Percentiles rank a stretch among this genome's conserved stretches.
Conservation (phyloP, 306 rosid species). For the Macrotyloma uniflorum region DNA sequence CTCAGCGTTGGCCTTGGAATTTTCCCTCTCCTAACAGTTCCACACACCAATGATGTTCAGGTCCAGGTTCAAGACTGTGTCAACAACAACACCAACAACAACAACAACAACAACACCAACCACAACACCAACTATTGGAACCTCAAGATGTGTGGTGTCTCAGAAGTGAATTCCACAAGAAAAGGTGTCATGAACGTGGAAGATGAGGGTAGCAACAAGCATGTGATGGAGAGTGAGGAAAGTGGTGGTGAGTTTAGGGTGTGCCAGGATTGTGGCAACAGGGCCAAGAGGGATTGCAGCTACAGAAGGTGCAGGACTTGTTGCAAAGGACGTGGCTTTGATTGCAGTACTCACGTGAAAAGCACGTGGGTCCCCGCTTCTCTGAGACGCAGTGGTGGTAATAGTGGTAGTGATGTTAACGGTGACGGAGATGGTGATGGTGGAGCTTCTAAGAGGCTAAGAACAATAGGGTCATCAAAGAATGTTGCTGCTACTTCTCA, state of each 20-base stretch:
- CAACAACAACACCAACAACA: constrained; percentile 2
- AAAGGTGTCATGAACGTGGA: constrained; percentile 43
- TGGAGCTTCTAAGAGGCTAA: constrained; percentile 64
- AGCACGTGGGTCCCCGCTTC: constrained; percentile 86
- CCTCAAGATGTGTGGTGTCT: constrained; percentile 49
- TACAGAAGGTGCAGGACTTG: constrained; percentile 79
- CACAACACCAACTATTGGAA: constrained; percentile 42
- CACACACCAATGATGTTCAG: constrained; percentile 36
- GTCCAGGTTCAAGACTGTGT: constrained; percentile 28
- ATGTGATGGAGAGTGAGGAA: constrained; percentile 30
- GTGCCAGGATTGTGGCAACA: constrained; percentile 83
- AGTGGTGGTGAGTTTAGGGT: constrained; percentile 49
- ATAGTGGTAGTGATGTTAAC: constrained; percentile 13
- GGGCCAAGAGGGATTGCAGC: constrained; percentile 79
- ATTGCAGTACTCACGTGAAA: constrained; percentile 75
- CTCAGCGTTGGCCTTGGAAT: constrained; percentile 82
- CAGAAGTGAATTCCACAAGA: constrained; percentile 42
- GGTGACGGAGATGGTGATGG: constrained; percentile 31
- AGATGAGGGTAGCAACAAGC: constrained; percentile 20
- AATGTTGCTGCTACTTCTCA: constrained; percentile 57
- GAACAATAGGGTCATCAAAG: constrained; percentile 48
- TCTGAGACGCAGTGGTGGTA: constrained; percentile 48
- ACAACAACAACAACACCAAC: not conserved
- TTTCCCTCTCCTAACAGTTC: constrained; percentile 70
- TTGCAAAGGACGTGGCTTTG: constrained; percentile 72